A percentile compares a stretch with the other conserved stretches of the same genome.
These are phyloP conservation scores for Candida maris DNA, from an alignment of 805 yeast species.

Conservation along the genomic window DNA sequence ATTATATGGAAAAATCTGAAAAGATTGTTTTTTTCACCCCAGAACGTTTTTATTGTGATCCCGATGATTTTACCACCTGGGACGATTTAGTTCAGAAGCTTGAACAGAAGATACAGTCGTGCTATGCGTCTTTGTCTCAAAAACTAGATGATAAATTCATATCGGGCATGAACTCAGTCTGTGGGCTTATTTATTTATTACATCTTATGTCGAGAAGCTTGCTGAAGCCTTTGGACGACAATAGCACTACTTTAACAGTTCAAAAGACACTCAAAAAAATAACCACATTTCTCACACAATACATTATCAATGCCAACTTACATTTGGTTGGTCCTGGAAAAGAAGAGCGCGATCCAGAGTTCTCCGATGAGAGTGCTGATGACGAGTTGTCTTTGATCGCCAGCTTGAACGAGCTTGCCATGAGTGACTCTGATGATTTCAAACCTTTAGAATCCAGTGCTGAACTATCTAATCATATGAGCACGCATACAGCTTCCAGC, in stretches of 20 bases:
- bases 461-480: background rate
- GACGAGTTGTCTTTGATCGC: constrained; percentile 9
- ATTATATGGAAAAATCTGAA: constrained; percentile 8
- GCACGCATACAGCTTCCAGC: background rate
- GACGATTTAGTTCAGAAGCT: constrained; percentile 48
- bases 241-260: constrained; percentile 45
- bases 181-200: constrained; percentile 50
- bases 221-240: constrained; percentile 45
- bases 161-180: constrained; percentile 49
- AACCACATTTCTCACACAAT: constrained; percentile 53
- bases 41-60: constrained; percentile 53
- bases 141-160: constrained; percentile 50
- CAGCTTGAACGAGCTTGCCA: constrained; percentile 4
- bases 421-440: background rate
- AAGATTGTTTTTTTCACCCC: constrained; percentile 25
- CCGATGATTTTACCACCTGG: constrained; percentile 61
- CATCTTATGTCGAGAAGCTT: constrained; percentile 54
- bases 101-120: constrained; percentile 43
- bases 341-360: constrained; percentile 22
- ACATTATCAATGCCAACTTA: constrained; percentile 62
- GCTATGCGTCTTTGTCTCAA: constrained; percentile 49
- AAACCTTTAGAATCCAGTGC: background rate
- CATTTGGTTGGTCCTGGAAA: constrained; percentile 40
- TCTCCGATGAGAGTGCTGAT: constrained; percentile 14
- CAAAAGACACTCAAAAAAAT: constrained; percentile 49